phyloP scores from a whole-genome alignment of 768 basidiomycete genomes.

The Lactifluus subvellereus region DNA sequence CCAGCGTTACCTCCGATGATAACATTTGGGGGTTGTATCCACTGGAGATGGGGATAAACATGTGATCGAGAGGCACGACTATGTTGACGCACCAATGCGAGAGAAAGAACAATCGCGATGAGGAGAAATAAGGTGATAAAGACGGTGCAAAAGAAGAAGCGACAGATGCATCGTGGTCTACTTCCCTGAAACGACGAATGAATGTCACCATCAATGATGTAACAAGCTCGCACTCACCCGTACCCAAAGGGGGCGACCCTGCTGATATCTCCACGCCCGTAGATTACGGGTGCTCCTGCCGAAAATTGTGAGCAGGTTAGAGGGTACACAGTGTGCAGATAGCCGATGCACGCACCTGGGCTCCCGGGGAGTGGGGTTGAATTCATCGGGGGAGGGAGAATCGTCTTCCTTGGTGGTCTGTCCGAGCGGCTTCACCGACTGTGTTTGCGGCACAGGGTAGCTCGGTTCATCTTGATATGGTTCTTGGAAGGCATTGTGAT shows the following conservation, averaged over 20 bases:
- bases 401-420: conserved; percentile 3
- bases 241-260: conserved; percentile 22
- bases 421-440: not conserved
- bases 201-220: not conserved
- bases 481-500: conserved; percentile 37
- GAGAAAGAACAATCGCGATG: conserved; percentile 56
- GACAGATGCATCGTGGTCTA: conserved; percentile 51
- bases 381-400: not conserved
- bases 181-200: conserved; percentile 49
- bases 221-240: conserved; percentile 9
- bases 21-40: conserved; percentile 70
- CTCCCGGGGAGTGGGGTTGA: not conserved
- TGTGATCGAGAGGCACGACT: not conserved
- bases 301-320: not conserved
- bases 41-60: conserved; percentile 39
- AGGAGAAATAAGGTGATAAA: conserved; percentile 61
- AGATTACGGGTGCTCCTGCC: conserved; percentile 15
- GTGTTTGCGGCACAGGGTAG: not conserved
- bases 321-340: not conserved
- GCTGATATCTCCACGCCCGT: conserved; percentile 19
- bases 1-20: conserved; percentile 44
- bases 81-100: conserved; percentile 53
- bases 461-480: conserved; percentile 29
- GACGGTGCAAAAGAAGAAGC: conserved; percentile 73
- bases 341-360: conserved; percentile 4